These are phyloP conservation scores for Syncephalastrum contaminatum DNA, from an alignment of 371 early-diverging fungal species.

Conservation along the genomic window DNA sequence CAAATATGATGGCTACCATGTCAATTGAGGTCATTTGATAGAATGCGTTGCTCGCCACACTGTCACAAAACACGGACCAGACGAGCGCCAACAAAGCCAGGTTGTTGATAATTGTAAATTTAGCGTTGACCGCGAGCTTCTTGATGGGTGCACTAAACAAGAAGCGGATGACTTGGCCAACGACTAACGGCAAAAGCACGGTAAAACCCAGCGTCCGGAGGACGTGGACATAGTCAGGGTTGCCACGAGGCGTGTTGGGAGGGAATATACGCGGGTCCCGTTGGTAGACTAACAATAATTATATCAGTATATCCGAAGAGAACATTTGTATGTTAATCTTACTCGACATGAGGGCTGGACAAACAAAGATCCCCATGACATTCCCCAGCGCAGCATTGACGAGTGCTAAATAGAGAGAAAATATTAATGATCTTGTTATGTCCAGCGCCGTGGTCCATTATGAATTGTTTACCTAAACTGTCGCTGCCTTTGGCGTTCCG, in stretches of 20 bases:
- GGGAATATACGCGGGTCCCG: constrained; percentile 34
- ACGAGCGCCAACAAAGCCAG: constrained; percentile 64
- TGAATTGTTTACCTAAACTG: constrained; percentile 33
- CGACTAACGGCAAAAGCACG: constrained; percentile 62
- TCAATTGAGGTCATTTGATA: constrained; percentile 47
- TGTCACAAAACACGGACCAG: constrained; percentile 76
- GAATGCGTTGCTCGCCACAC: constrained; percentile 60
- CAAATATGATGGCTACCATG: constrained; percentile 58
- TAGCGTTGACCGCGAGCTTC: constrained; percentile 44
- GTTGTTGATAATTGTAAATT: constrained; percentile 59
- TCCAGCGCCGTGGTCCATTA: background rate
- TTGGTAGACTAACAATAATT: constrained; percentile 35
- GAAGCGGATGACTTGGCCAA: constrained; percentile 65
- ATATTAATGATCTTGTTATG: background rate
- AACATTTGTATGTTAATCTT: constrained; percentile 2
- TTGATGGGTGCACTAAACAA: constrained; percentile 52
- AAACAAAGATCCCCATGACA: constrained; percentile 66
- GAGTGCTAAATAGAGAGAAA: constrained; percentile 34
- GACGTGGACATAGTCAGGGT: constrained; percentile 52
- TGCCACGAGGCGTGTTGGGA: constrained; percentile 43
- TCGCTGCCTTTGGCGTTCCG: constrained; percentile 70
- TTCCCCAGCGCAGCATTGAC: constrained; percentile 75
- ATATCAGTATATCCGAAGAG: constrained; percentile 20
- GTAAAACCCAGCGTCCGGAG: constrained; percentile 59
- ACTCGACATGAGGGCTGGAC: constrained; percentile 62